Evolutionary conservation across 2,329 filamentous ascomycete species (phyloP).

Genomic region (Zymoseptoria pseudotritici): DNA sequence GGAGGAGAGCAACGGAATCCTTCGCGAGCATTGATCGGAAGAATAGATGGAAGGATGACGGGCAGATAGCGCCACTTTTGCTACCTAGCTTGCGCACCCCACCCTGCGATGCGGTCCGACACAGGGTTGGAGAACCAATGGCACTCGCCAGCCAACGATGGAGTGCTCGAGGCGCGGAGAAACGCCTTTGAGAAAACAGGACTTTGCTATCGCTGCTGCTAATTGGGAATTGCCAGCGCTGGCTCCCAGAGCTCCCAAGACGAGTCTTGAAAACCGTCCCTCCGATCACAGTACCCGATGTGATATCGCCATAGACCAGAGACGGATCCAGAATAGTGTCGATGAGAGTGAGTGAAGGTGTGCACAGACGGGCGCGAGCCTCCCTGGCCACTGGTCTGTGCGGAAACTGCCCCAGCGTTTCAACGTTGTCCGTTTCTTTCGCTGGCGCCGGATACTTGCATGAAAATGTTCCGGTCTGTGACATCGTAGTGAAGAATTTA

Average conservation of each 20-base stretch:
- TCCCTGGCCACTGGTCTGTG: not conserved
- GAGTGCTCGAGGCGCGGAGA: conserved; percentile 11
- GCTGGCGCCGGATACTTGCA: not conserved
- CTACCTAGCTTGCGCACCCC: not conserved
- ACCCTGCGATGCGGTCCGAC: conserved; percentile 10
- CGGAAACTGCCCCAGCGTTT: not conserved
- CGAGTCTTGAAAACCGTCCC: not conserved
- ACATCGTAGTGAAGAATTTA: not conserved
- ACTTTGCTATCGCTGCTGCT: not conserved
- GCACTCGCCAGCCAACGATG: conserved; percentile 1
- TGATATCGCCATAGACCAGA: not conserved
- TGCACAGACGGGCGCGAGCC: not conserved
- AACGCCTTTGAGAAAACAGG: not conserved
- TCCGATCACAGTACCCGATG: not conserved
- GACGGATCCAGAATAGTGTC: not conserved
- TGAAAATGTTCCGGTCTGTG: not conserved
- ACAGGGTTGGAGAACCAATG: conserved; percentile 11
- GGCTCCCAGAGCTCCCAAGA: not conserved
- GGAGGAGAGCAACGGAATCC: conserved; percentile 5
- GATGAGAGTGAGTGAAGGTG: not conserved
- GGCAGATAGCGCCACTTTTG: conserved; percentile 11
- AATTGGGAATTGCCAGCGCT: not conserved
- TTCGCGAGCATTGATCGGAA: conserved; percentile 4
- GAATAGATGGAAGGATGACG: conserved; percentile 10
- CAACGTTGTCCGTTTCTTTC: not conserved